These are phyloP conservation scores for Wickerhamomyces kurtzmanii DNA, from an alignment of 805 yeast species.

Conservation along the genomic window DNA sequence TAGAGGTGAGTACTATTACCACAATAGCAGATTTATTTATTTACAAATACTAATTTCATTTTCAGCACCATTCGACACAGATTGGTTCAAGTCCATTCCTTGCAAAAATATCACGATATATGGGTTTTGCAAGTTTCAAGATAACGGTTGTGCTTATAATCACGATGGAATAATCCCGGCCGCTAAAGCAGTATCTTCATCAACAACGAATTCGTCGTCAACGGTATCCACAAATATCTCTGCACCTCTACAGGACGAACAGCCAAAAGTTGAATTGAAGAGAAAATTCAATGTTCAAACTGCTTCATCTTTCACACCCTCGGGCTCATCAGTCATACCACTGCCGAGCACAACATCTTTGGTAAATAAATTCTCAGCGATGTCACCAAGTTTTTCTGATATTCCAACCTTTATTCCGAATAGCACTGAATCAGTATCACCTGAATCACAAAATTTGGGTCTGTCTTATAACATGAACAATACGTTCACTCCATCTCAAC, in stretches of 20 bases:
- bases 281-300: constrained; percentile 43
- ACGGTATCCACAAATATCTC: constrained; percentile 1
- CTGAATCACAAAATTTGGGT: constrained; percentile 31
- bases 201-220: constrained; percentile 1
- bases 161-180: constrained; percentile 32
- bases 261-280: constrained; percentile 12
- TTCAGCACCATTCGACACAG: constrained; percentile 14
- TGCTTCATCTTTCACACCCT: constrained; percentile 46
- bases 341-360: constrained; percentile 5
- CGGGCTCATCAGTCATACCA: constrained; percentile 4
- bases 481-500: constrained; percentile 30
- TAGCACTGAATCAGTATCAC: constrained; percentile 21
- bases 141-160: constrained; percentile 78
- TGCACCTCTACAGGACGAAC: background rate
- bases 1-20: constrained; percentile 4
- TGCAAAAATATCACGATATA: constrained; percentile 79
- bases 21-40: background rate
- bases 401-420: constrained; percentile 19
- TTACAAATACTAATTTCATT: background rate
- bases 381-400: constrained; percentile 29
- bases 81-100: constrained; percentile 63
- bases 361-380: constrained; percentile 17
- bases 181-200: constrained; percentile 4
- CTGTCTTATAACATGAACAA: constrained; percentile 11
- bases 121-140: constrained; percentile 82